These are phyloP conservation scores for Myxozyma monticola DNA, from an alignment of 805 yeast species.

Conservation along the genomic window DNA sequence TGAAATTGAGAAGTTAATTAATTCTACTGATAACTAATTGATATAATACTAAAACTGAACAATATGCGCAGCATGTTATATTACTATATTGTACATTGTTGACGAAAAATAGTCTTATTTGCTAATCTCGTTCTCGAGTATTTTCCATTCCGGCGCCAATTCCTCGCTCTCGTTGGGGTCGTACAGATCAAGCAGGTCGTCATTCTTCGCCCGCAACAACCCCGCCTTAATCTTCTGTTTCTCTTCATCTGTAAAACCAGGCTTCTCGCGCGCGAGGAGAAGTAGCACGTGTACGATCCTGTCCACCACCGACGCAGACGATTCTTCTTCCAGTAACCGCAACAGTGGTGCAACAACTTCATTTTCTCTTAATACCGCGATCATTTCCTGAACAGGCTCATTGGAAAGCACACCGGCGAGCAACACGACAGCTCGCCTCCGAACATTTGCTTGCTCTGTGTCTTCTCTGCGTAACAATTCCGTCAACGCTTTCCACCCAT, in stretches of 20 bases:
- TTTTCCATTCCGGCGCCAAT: constrained; percentile 25
- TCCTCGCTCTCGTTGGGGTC: constrained; percentile 10
- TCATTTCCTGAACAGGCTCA: constrained; percentile 24
- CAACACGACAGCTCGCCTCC: constrained; percentile 24
- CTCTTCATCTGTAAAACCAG: constrained; percentile 28
- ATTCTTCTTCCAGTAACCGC: constrained; percentile 17
- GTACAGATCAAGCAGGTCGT: constrained; percentile 21
- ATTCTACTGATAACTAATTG: no score
- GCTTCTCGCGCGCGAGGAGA: constrained; percentile 17
- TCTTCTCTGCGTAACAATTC: constrained; percentile 5
- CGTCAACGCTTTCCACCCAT: constrained; percentile 58
- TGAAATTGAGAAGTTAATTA: no score
- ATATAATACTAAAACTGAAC: no score
- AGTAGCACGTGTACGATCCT: constrained; percentile 23
- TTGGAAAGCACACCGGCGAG: constrained; percentile 29
- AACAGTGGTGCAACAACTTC: constrained; percentile 23
- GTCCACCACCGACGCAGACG: constrained; percentile 25
- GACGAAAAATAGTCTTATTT: background rate
- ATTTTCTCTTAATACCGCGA: constrained; percentile 19
- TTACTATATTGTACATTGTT: background rate
- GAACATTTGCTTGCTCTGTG: constrained; percentile 17
- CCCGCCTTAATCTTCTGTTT: constrained; percentile 18
- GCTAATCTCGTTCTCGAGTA: constrained; percentile 14
- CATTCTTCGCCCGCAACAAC: constrained; percentile 22
- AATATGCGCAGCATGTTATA: no score